Evolutionary conservation across 148 eudicot species (phyloP), one percentile per base, ranked within the genome.

Genomic region (Rhododendron molle): DNA sequence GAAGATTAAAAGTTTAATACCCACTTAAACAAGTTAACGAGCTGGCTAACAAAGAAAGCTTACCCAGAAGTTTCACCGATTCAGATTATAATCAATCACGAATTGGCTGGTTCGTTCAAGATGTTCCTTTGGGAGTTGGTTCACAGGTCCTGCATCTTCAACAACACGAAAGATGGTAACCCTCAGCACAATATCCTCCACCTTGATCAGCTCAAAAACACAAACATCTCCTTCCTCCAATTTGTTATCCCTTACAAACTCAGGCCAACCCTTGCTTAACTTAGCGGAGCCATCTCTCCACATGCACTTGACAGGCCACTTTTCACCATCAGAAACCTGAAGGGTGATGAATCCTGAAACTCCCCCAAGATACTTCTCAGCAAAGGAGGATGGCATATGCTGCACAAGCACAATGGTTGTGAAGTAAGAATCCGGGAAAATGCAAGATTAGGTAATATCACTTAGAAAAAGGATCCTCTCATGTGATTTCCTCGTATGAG

Each of bases 191-290:
- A 82, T 80, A 15, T 87, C 86, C 71, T 62, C 86, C 38, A 67
- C 56, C 26, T 78, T 87, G 49, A 88, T 74, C 7, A 88, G 80
- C 88, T 91, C 93, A 62, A 91, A 91, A 58, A 89, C 88, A 87
- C 94, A 91, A 71, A 86, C 87, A 85, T 92, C 92, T 78, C 92
- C 94, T 3, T 83, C 87, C 76, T 86, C 86, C 76, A 91, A 74
- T 40, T 83, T 79, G 40, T 79, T 84, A 10, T 81, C 87, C 6
- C 84, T 78, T 3, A 90, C 94, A 90, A 92, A 92, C 7, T 26
- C 77, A 11, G 73, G 87, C 93, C 93, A 92, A 12, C 94, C 92
- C 67, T 76, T 44, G 62, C 90, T 85, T 56, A 92, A 81, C 28
- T 16, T 26, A 43, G 76, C 80, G 0, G 15, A 78, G 79, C 85